These are phyloP conservation scores for Castanospermum australe DNA, from an alignment of 306 rosid genomes.

Conservation along the genomic window DNA sequence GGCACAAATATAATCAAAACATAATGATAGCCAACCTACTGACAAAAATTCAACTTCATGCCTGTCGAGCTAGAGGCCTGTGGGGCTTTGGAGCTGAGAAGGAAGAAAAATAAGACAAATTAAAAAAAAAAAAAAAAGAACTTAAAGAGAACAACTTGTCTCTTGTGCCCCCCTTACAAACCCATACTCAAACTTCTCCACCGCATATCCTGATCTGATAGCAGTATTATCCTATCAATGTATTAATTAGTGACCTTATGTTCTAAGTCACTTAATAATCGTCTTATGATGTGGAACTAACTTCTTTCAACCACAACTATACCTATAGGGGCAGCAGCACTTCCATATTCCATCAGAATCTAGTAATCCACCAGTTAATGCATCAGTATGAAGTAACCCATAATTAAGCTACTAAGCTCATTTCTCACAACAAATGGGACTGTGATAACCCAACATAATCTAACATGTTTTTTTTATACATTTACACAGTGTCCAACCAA, in stretches of 20 bases:
- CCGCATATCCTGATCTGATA: background rate
- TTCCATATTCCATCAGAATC: background rate
- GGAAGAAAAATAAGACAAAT: background rate
- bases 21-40: slow-evolving; percentile 20
- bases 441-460: background rate
- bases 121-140: background rate
- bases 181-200: background rate
- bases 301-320: background rate
- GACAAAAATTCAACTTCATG: slow-evolving; percentile 28
- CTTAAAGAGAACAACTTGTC: background rate
- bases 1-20: slow-evolving; percentile 12
- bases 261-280: background rate
- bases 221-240: background rate
- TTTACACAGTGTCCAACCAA: background rate
- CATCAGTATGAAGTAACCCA: background rate
- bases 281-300: background rate
- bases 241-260: background rate
- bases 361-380: background rate
- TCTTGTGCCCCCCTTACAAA: background rate
- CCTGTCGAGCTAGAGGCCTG: slow-evolving; percentile 46
- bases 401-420: background rate
- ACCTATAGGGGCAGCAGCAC: background rate
- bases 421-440: too few species aligned
- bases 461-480: background rate
- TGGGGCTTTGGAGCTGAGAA: slow-evolving; percentile 96